Conservation (phyloP, 2,329 filamentous ascomycete species). For the Nannizziopsis barbatae region DNA sequence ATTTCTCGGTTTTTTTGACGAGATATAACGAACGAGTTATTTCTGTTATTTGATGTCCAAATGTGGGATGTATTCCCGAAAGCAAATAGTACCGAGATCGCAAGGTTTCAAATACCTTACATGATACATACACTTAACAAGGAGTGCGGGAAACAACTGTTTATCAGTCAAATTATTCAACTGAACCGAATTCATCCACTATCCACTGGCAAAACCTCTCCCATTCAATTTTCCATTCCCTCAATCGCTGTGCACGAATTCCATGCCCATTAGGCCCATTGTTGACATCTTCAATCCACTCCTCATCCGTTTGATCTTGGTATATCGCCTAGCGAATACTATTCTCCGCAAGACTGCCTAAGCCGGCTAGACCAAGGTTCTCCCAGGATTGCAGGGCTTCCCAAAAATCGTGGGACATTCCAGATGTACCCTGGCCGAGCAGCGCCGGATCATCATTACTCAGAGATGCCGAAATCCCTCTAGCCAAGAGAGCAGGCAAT, state of each 20-base stretch:
- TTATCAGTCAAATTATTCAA: not conserved
- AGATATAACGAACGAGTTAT: no score
- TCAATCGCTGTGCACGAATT: constrained; percentile 58
- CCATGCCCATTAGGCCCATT: constrained; percentile 62
- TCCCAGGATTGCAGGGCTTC: constrained; percentile 85
- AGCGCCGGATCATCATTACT: constrained; percentile 89
- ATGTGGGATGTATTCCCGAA: no score
- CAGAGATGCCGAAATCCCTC: constrained; percentile 71
- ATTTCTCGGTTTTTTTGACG: not conserved
- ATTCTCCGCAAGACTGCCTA: constrained; percentile 83
- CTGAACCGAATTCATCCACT: constrained; percentile 56
- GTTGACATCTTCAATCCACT: constrained; percentile 63
- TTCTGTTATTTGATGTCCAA: no score
- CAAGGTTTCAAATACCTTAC: no score
- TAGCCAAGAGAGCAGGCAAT: constrained; percentile 71
- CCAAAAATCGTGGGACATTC: constrained; percentile 90
- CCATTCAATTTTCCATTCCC: constrained; percentile 71
- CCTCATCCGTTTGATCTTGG: constrained; percentile 60
- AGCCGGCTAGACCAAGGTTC: constrained; percentile 74
- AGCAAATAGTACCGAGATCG: no score
- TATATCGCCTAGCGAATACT: constrained; percentile 83
- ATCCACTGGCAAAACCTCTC: constrained; percentile 89
- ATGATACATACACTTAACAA: no score
- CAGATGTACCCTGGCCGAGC: constrained; percentile 67
- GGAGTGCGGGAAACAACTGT: no score